These are phyloP conservation scores for Phaeotremella skinneri DNA, from an alignment of 768 basidiomycete genomes.

Conservation along the genomic window DNA sequence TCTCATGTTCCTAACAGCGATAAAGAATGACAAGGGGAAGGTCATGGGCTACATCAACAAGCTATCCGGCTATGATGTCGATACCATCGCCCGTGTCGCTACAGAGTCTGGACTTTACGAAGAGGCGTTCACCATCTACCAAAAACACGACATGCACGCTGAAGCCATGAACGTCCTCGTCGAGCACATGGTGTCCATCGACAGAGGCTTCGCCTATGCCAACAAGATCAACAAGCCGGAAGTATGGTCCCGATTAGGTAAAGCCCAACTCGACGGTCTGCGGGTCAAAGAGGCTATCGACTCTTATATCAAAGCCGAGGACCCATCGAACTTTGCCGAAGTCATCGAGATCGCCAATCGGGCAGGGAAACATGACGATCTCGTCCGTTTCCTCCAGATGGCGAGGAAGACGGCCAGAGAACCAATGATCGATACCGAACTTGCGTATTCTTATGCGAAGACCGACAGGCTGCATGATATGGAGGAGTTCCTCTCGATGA, in stretches of 20 bases:
- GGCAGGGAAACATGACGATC: constrained; percentile 85
- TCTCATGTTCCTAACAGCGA: constrained; percentile 86
- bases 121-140: constrained; percentile 94
- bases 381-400: constrained; percentile 97
- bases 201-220: constrained; percentile 92
- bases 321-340: constrained; percentile 87
- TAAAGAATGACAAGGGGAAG: constrained; percentile 97
- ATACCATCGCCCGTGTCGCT: constrained; percentile 94
- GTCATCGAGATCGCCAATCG: constrained; percentile 94
- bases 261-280: constrained; percentile 95
- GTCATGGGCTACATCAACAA: constrained; percentile 98
- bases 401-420: constrained; percentile 94
- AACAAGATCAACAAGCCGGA: constrained; percentile 94
- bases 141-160: constrained; percentile 92
- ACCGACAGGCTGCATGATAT: constrained; percentile 87
- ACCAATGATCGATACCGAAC: constrained; percentile 95
- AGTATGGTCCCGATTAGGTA: constrained; percentile 97
- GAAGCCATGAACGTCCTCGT: constrained; percentile 97
- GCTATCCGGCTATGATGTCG: constrained; percentile 88
- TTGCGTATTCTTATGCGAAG: constrained; percentile 98
- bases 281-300: constrained; percentile 98
- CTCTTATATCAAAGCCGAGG: constrained; percentile 96
- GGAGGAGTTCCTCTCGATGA: constrained; percentile 99
- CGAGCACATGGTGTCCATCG: constrained; percentile 95
- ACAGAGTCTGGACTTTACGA: constrained; percentile 93